Percentiles rank a stretch among this genome's conserved stretches.
Conservation (phyloP, 768 basidiomycete genomes). For the Myochromella boudieri region DNA sequence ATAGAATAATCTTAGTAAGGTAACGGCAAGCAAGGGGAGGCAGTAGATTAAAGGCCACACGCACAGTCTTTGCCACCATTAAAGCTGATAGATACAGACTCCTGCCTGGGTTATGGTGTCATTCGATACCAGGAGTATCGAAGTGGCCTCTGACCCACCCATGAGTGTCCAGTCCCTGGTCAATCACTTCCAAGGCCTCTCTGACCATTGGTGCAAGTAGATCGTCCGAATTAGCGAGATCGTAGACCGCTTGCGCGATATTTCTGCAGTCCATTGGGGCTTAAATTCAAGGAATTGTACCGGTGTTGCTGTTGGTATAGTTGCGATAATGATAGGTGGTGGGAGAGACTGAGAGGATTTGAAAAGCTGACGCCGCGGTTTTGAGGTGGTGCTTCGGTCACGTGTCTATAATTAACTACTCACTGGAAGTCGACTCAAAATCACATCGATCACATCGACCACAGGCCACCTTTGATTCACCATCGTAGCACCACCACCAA, state of each 20-base stretch:
- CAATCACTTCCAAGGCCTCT: constrained; percentile 82
- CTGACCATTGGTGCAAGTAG: constrained; percentile 61
- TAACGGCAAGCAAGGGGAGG: background rate
- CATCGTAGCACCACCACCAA: background rate
- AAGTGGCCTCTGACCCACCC: constrained; percentile 59
- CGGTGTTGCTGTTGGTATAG: background rate
- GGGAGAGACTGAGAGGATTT: background rate
- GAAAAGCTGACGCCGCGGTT: background rate
- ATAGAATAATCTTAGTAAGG: constrained; percentile 1
- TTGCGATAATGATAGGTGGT: background rate
- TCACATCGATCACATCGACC: background rate
- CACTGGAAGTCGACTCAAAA: too few species aligned
- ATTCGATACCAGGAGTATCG: constrained; percentile 15
- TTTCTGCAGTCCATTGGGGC: constrained; percentile 47
- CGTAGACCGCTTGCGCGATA: constrained; percentile 61
- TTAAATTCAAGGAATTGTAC: too few species aligned
- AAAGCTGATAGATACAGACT: constrained; percentile 84
- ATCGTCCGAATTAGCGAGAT: constrained; percentile 53
- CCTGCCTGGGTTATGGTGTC: constrained; percentile 44
- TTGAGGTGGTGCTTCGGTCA: constrained; percentile 8
- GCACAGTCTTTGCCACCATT: constrained; percentile 98
- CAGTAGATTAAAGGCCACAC: constrained; percentile 22
- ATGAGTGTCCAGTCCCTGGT: constrained; percentile 70
- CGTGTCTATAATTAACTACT: constrained; percentile 6
- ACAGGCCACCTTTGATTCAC: background rate